A percentile compares a stretch with the other conserved stretches of the same genome.
Evolutionary conservation across 305 asterid genomes (phyloP).

Genomic region (Plantago rigida): DNA sequence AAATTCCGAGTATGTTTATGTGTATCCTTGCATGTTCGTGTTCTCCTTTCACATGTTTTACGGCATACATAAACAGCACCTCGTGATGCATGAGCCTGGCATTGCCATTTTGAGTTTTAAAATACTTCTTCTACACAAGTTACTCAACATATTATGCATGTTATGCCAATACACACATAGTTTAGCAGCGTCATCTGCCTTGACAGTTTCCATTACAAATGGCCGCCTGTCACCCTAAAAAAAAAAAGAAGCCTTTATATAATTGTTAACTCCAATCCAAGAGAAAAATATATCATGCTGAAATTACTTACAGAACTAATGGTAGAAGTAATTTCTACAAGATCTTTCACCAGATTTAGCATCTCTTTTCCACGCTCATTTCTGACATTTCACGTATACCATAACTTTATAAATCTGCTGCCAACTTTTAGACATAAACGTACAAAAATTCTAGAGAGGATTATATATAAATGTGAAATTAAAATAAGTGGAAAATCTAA

Average conservation of each 20-base stretch:
- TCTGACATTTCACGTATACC: constrained; percentile 42
- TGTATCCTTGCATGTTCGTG: neutral
- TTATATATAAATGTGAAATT: neutral
- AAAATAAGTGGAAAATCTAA: constrained; percentile 1
- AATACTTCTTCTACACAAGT: neutral
- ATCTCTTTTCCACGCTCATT: constrained; percentile 92
- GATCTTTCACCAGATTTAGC: constrained; percentile 77
- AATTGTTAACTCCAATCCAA: constrained; percentile 4
- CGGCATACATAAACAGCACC: neutral
- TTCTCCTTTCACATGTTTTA: neutral
- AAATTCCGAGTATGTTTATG: neutral
- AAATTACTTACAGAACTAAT: constrained; percentile 44
- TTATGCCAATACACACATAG: constrained; percentile 45
- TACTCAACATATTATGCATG: neutral
- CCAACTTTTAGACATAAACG: constrained; percentile 7
- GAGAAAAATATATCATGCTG: neutral
- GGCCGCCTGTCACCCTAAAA: constrained; percentile 73
- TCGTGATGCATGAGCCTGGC: neutral
- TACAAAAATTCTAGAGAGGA: neutral
- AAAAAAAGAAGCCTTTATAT: constrained; percentile 9
- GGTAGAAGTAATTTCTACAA: constrained; percentile 83
- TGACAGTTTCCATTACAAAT: constrained; percentile 81
- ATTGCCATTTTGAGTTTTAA: neutral
- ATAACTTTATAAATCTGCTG: constrained; percentile 16
- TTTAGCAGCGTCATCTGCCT: constrained; percentile 88